Evolutionary conservation across 495 filamentous ascomycete species (phyloP), one percentile per base, ranked within the genome.

Genomic region (Penicillium pancosmium): DNA sequence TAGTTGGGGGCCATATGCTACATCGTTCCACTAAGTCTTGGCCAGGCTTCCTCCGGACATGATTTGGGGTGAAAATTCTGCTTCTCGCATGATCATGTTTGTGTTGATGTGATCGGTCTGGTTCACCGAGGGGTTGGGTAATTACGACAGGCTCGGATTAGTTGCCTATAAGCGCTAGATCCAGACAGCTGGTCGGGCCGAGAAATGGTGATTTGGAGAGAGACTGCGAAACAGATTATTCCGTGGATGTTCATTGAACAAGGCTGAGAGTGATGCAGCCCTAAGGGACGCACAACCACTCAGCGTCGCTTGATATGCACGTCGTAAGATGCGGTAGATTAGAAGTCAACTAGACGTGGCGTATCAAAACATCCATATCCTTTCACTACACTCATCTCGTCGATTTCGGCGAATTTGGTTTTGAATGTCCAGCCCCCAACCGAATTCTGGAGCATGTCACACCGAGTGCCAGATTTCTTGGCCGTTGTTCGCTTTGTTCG

Each of bases 311-410:
- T 31, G 27, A 31, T 6, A 31, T 31, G 27, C 27, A 31, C 0
- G 27, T 31, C 27, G 27, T 31, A 31, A 31, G 11, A 38, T 12
- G 36, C 11, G 12, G 15, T 13, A 23, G 5, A 51, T 57, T 46
- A 64, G 6, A 13, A 11, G 27, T 57, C 57, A 13, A 92, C 80
- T 67, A 95, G 76, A 19, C 75, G 77, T 43, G 82, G 83, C 52
- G 88, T 91, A 71, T 96, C 92, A 78, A 96, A 89, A 52, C 88
- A 89, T 15, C 92, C 91, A 76, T 87, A 94, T 7, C 92, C 91
- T 27, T 92, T 92, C 27, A 92, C 91, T 6, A 95, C 90, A 33
- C 91, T 93, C 43, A 93, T 91, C 68, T 96, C 92, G 65, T 96
- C 88, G 56, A 88, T 86, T 64, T 87, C 79, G 57, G 85, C 82